Conservation (phyloP, 371 early-diverging fungal species). For the Vairimorpha necatrix region DNA sequence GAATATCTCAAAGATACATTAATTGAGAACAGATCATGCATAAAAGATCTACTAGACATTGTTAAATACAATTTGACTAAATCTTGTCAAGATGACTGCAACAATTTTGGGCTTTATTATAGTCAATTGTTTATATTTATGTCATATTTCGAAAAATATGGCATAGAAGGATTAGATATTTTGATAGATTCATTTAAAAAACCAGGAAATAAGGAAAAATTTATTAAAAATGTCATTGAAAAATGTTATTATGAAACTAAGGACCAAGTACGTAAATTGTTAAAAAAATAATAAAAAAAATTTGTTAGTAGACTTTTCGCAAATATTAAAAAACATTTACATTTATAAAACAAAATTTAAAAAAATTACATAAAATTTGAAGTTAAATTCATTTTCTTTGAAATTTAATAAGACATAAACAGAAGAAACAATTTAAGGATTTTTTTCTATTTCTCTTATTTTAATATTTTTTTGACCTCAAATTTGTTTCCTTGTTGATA, state of each 20-base stretch:
- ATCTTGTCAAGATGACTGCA: slow-evolving; percentile 50
- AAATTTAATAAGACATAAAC: too few relatives aligned
- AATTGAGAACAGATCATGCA: not conserved
- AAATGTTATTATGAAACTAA: slow-evolving; percentile 34
- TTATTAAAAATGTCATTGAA: slow-evolving; percentile 42
- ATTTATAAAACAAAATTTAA: too few relatives aligned
- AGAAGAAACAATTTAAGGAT: too few relatives aligned
- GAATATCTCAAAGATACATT: not conserved
- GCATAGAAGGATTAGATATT: slow-evolving; percentile 23
- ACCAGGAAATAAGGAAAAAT: slow-evolving; percentile 12
- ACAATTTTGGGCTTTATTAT: slow-evolving; percentile 33
- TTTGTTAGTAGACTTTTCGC: slow-evolving; percentile 44
- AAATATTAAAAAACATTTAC: too few relatives aligned
- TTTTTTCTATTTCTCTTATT: too few relatives aligned
- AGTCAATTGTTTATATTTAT: slow-evolving; percentile 39
- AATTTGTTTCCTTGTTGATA: too few relatives aligned
- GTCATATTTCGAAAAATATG: slow-evolving; percentile 31
- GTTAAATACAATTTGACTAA: slow-evolving; percentile 45
- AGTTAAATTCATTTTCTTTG: too few relatives aligned
- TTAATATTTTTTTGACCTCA: too few relatives aligned
- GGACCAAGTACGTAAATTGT: not conserved
- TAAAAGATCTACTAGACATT: slow-evolving; percentile 40
- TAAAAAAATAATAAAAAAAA: slow-evolving; percentile 19
- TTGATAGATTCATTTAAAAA: slow-evolving; percentile 26
- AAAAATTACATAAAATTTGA: too few relatives aligned